Conservation (phyloP, 345 rosid species). For the Lenwebbia sp. region DNA sequence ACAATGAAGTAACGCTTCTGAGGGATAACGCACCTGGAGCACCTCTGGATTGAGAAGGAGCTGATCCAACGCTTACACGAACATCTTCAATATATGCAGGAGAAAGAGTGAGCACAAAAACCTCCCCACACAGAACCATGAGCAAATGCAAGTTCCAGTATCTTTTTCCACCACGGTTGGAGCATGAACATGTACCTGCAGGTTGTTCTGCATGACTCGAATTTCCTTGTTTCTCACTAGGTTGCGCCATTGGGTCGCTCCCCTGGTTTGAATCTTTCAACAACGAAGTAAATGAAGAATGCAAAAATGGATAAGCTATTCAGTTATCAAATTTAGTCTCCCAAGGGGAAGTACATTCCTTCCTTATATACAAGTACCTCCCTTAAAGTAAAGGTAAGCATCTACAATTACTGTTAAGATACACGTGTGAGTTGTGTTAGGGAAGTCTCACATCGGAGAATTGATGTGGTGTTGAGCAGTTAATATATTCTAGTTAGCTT, state of each 20-base stretch:
- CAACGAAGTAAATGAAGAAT: background rate
- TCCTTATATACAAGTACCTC: too few species aligned
- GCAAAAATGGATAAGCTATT: background rate
- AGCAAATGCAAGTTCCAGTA: too few species aligned
- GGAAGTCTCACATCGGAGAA: too few species aligned
- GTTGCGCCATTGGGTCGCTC: background rate
- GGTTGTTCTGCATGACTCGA: background rate
- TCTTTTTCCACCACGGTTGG: background rate
- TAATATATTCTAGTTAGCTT: too few species aligned
- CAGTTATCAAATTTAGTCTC: background rate
- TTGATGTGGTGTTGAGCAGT: too few species aligned
- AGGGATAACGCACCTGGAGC: background rate
- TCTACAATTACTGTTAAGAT: too few species aligned
- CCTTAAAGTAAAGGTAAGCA: too few species aligned
- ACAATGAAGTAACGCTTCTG: accelerated
- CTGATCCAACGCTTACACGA: accelerated
- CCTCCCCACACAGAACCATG: too few species aligned
- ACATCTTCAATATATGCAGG: background rate
- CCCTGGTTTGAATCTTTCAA: background rate
- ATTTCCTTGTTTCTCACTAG: background rate
- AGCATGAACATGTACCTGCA: background rate
- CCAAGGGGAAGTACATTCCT: background rate
- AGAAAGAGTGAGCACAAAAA: background rate
- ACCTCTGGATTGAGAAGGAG: background rate
- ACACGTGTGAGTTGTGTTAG: too few species aligned